phyloP scores from a whole-genome alignment of 2,329 filamentous ascomycete species.

The Aspergillus oerlinghausenensis region DNA sequence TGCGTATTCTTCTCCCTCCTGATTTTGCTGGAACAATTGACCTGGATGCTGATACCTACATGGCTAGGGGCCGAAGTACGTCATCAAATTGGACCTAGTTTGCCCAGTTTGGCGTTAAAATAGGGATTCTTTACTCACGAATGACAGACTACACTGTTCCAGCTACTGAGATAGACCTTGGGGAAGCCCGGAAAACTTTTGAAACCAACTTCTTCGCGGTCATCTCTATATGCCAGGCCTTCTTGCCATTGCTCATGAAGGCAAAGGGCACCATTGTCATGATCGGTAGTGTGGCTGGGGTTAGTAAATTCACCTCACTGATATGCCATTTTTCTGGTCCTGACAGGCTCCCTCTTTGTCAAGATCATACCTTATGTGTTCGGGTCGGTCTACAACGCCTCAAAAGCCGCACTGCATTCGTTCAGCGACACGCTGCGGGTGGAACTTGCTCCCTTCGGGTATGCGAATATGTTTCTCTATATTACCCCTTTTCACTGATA shows the following conservation, averaged over 20 bases:
- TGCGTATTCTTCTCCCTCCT: slow-evolving; percentile 34
- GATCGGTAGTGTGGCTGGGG: slow-evolving; percentile 42
- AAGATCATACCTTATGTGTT: slow-evolving; percentile 43
- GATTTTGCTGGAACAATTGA: not conserved
- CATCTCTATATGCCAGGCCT: slow-evolving; percentile 54
- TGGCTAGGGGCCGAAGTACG: slow-evolving; percentile 28
- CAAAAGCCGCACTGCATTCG: slow-evolving; percentile 56
- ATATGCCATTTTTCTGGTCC: not conserved
- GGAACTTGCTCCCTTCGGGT: slow-evolving; percentile 50
- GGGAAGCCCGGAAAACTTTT: slow-evolving; percentile 45
- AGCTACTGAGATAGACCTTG: slow-evolving; percentile 51
- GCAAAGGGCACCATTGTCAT: slow-evolving; percentile 44
- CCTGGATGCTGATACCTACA: slow-evolving; percentile 5
- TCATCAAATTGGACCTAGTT: not conserved
- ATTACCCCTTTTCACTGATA: not conserved
- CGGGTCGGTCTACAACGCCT: slow-evolving; percentile 52
- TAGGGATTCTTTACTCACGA: slow-evolving; percentile 2
- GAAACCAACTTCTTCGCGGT: slow-evolving; percentile 56
- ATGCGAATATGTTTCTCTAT: slow-evolving; percentile 7
- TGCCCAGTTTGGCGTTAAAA: not conserved
- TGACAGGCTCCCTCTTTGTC: not conserved
- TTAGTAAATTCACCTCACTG: slow-evolving; percentile 12
- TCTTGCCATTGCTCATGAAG: slow-evolving; percentile 50
- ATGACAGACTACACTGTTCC: slow-evolving; percentile 51
- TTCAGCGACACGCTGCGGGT: slow-evolving; percentile 57